Percentiles rank a stretch among this genome's conserved stretches.
Conservation (phyloP, 73 alveolate species). For the Stentor coeruleus region DNA sequence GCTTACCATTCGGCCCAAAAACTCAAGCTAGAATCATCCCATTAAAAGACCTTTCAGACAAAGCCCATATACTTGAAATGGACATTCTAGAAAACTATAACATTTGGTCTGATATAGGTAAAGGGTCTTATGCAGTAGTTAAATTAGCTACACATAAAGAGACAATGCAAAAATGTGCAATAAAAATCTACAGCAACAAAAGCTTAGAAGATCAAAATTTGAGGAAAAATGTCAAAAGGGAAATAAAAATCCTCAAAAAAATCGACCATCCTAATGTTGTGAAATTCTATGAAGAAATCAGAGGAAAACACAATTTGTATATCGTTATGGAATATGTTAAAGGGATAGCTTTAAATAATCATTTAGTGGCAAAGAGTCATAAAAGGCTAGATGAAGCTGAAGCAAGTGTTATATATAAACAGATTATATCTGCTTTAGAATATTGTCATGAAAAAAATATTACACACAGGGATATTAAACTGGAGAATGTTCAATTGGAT, state of each 20-base stretch:
- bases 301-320: conserved; percentile 53
- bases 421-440: conserved; percentile 72
- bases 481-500: conserved; percentile 76
- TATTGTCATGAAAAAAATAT: conserved; percentile 77
- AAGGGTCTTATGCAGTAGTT: conserved; percentile 72
- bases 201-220: conserved; percentile 37
- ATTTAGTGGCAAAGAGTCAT: conserved; percentile 45
- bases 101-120: conserved; percentile 33
- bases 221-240: conserved; percentile 47
- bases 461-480: conserved; percentile 87
- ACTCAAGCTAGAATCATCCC: too few relatives aligned
- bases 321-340: conserved; percentile 78
- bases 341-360: conserved; percentile 70
- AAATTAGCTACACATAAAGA: conserved; percentile 33
- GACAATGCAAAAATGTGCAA: conserved; percentile 35
- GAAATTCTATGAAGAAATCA: conserved; percentile 61
- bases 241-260: conserved; percentile 41
- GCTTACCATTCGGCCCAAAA: too few relatives aligned
- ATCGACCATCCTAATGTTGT: conserved; percentile 79
- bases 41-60: too few relatives aligned
- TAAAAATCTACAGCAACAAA: conserved; percentile 44
- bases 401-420: conserved; percentile 59
- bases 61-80: too few relatives aligned
- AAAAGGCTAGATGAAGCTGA: conserved; percentile 68
- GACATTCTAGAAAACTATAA: too few relatives aligned